A percentile compares a stretch with the other conserved stretches of the same genome.
Conservation (phyloP, 1,284 basidiomycete species). For the Prillingera fragicola region DNA sequence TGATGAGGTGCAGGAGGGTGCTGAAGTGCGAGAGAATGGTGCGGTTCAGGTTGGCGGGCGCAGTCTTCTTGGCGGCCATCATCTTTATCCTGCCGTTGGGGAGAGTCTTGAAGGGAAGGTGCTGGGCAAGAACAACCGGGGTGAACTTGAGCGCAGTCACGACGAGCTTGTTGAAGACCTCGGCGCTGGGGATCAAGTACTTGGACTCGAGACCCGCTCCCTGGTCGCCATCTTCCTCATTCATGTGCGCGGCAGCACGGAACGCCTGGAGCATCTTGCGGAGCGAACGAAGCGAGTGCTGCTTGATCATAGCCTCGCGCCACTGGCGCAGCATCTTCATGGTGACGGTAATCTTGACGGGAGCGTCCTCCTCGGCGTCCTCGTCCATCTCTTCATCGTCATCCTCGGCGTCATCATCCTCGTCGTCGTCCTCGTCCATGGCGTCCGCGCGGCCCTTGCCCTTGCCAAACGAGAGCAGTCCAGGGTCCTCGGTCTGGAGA, state of each 20-base stretch:
- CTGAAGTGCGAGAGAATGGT: slow-evolving; percentile 83
- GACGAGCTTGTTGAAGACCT: slow-evolving; percentile 87
- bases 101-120: slow-evolving; percentile 79
- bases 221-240: slow-evolving; percentile 67
- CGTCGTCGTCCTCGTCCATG: slow-evolving; percentile 46
- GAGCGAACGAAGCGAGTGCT: slow-evolving; percentile 77
- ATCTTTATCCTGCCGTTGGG: slow-evolving; percentile 66
- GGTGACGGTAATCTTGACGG: slow-evolving; percentile 56
- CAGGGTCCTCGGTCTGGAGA: slow-evolving; percentile 88
- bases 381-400: slow-evolving; percentile 45
- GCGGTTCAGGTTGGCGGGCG: slow-evolving; percentile 74
- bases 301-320: slow-evolving; percentile 88
- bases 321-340: slow-evolving; percentile 69
- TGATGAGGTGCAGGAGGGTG: slow-evolving; percentile 71
- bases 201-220: slow-evolving; percentile 51
- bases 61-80: slow-evolving; percentile 52
- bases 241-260: slow-evolving; percentile 79
- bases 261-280: slow-evolving; percentile 83
- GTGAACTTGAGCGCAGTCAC: slow-evolving; percentile 84
- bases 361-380: slow-evolving; percentile 52
- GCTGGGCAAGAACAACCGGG: slow-evolving; percentile 79
- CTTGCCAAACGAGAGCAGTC: slow-evolving; percentile 69
- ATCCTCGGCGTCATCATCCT: slow-evolving; percentile 45
- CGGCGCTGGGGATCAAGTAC: slow-evolving; percentile 74
- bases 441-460: slow-evolving; percentile 43